A percentile compares a stretch with the other conserved stretches of the same genome.
These are phyloP conservation scores for Pseudopithomyces maydicus DNA, from an alignment of 2,329 filamentous ascomycete species.

Conservation along the genomic window DNA sequence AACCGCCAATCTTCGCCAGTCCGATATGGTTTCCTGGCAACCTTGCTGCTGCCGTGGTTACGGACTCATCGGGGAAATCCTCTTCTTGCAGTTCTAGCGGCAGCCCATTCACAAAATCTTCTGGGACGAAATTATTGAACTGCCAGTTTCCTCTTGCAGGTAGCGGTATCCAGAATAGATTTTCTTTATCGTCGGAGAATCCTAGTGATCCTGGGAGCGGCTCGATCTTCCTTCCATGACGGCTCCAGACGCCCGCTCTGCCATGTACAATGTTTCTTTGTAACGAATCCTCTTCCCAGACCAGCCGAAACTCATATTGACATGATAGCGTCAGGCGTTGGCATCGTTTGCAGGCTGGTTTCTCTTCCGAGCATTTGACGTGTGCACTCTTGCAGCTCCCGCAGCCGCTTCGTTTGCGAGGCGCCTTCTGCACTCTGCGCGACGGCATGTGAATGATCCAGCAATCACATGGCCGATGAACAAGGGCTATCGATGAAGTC, in stretches of 20 bases:
- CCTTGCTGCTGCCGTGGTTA: background rate
- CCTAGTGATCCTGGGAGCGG: background rate
- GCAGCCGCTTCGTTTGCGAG: conserved; percentile 13
- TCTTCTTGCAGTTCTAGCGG: background rate
- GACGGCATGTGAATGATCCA: background rate
- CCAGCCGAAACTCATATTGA: conserved; percentile 26
- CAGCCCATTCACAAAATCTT: background rate
- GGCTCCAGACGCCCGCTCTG: conserved; percentile 15
- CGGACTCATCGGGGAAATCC: background rate
- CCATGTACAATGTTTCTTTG: conserved; percentile 23
- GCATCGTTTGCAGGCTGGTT: conserved; percentile 34
- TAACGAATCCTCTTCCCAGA: conserved; percentile 38
- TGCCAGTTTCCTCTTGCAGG: background rate
- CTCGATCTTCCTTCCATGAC: background rate
- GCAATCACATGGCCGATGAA: background rate
- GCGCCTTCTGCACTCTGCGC: conserved; percentile 2
- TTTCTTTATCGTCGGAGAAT: background rate
- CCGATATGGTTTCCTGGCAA: background rate
- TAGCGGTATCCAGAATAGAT: background rate
- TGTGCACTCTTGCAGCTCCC: conserved; percentile 30
- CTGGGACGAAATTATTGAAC: background rate
- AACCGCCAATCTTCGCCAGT: background rate
- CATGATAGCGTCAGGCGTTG: conserved; percentile 28
- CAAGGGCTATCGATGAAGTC: background rate
- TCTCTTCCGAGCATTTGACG: conserved; percentile 39